These are phyloP conservation scores for Pilaira anomala DNA, from an alignment of 192 early-diverging fungal species.

Conservation along the genomic window DNA sequence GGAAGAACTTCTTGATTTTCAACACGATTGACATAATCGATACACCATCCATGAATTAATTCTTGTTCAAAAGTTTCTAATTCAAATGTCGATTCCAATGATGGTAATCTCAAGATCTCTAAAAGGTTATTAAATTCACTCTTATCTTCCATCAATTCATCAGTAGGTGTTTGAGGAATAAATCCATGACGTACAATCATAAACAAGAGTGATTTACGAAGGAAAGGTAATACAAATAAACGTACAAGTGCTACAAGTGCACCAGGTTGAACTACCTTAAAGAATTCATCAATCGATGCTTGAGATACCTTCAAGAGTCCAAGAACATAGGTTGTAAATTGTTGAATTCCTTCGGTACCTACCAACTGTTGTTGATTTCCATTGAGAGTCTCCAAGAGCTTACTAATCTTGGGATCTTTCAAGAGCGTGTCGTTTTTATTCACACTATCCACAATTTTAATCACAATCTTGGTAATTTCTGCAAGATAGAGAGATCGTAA, in stretches of 20 bases:
- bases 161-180: conserved; percentile 43
- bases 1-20: background rate
- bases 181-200: conserved; percentile 64
- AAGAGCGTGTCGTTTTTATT: background rate
- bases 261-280: conserved; percentile 2
- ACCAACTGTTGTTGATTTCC: background rate
- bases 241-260: conserved; percentile 22
- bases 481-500: conserved; percentile 62
- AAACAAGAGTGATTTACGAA: conserved; percentile 63
- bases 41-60: conserved; percentile 22
- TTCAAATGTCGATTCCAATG: conserved; percentile 56
- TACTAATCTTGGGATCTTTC: background rate
- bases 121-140: conserved; percentile 70
- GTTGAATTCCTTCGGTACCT: background rate
- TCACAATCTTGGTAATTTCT: conserved; percentile 66
- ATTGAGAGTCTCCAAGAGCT: background rate
- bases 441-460: conserved; percentile 46
- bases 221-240: conserved; percentile 69
- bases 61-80: conserved; percentile 1
- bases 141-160: conserved; percentile 30
- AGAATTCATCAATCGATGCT: conserved; percentile 14
- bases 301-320: conserved; percentile 8
- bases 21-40: conserved; percentile 4
- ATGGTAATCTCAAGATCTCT: conserved; percentile 69
- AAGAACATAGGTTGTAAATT: conserved; percentile 17